phyloP scores from a whole-genome alignment of 2,329 filamentous ascomycete genomes.

The Colletotrichum kahawae region DNA sequence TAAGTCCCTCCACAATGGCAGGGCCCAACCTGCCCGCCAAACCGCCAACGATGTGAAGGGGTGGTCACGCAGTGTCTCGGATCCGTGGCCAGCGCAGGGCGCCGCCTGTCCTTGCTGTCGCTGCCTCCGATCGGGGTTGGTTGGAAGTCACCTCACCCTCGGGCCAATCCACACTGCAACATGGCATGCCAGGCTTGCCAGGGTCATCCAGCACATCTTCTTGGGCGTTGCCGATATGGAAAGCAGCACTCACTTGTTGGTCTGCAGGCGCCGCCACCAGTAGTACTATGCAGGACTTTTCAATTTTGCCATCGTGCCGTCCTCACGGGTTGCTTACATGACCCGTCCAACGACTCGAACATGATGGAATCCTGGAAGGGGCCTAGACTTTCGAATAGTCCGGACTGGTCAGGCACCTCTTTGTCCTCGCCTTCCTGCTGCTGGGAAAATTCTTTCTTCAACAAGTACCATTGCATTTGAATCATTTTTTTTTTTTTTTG shows the following conservation, averaged over 20 bases:
- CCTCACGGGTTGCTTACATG: neutral
- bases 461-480: neutral
- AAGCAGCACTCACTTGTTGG: neutral
- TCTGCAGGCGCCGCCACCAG: neutral
- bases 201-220: neutral
- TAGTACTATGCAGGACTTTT: neutral
- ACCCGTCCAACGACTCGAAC: neutral
- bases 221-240: neutral
- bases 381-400: neutral
- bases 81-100: conserved; percentile 19
- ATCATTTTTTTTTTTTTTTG: neutral
- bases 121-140: neutral
- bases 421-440: neutral
- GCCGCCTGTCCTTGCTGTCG: conserved; percentile 8
- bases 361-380: neutral
- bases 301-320: neutral
- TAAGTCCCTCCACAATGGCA: neutral
- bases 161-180: neutral
- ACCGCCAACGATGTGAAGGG: neutral
- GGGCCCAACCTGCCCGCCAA: neutral
- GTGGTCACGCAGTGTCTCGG: conserved; percentile 22
- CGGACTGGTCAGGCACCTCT: conserved; percentile 9
- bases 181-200: neutral
- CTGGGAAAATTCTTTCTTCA: neutral
- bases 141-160: neutral